phyloP scores from a whole-genome alignment of 2,329 filamentous ascomycete species.

The Fusarium lyarnte region DNA sequence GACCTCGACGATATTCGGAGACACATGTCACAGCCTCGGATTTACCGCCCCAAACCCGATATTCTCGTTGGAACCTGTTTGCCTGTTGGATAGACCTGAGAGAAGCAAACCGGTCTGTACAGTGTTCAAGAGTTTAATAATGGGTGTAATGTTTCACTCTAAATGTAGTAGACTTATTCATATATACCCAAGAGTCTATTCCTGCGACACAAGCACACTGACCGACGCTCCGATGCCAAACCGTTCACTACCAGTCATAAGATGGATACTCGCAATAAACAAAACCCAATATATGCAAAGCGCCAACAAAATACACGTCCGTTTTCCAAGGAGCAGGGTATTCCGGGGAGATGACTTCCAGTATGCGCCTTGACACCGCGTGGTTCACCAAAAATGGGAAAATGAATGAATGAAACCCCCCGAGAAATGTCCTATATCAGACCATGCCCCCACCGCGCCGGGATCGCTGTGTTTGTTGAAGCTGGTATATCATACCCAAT shows the following conservation, averaged over 20 bases:
- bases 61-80: neutral
- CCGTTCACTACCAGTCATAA: neutral
- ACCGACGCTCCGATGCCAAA: neutral
- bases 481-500: conserved; percentile 66
- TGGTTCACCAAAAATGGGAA: neutral
- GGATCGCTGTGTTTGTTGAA: conserved; percentile 66
- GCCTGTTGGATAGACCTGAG: neutral
- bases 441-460: conserved; percentile 55
- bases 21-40: conserved; percentile 2
- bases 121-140: neutral
- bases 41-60: conserved; percentile 12
- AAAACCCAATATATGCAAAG: conserved; percentile 7
- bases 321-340: neutral
- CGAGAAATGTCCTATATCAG: conserved; percentile 15
- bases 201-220: neutral
- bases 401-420: neutral
- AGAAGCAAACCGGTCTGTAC: neutral
- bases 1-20: neutral
- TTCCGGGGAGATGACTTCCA: neutral
- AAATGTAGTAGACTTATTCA: neutral
- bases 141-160: neutral
- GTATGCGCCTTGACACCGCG: conserved; percentile 15
- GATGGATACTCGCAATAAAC: conserved; percentile 1
- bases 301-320: neutral
- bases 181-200: neutral